These are phyloP conservation scores for Saccharomyces pastorianus DNA, from an alignment of 1,139 yeast species.

Conservation along the genomic window DNA sequence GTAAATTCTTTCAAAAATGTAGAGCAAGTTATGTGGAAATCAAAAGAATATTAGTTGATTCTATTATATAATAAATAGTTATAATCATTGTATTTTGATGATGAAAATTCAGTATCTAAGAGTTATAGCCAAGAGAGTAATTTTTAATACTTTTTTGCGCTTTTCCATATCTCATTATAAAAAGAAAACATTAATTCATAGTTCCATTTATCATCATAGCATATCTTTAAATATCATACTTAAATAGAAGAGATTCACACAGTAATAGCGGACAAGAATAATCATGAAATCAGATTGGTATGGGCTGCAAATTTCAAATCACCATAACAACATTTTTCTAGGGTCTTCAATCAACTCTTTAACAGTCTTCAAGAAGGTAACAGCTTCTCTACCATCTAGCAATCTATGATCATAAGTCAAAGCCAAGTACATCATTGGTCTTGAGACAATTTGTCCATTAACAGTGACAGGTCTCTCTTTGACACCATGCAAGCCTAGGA, in stretches of 20 bases:
- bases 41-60: neutral
- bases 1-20: no score
- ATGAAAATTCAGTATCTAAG: neutral
- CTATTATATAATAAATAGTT: neutral
- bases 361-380: slow-evolving; percentile 88
- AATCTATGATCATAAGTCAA: slow-evolving; percentile 97
- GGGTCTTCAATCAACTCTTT: slow-evolving; percentile 98
- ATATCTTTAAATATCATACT: neutral
- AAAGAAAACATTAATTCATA: neutral
- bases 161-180: neutral
- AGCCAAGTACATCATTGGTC: slow-evolving; percentile 99
- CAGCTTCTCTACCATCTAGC: slow-evolving; percentile 98
- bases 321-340: slow-evolving; percentile 86
- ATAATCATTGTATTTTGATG: neutral
- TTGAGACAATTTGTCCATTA: slow-evolving; percentile 88
- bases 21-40: neutral
- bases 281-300: neutral
- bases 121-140: neutral
- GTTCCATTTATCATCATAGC: neutral
- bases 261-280: neutral
- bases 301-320: slow-evolving; percentile 14
- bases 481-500: slow-evolving; percentile 93
- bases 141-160: neutral
- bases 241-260: neutral
- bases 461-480: slow-evolving; percentile 97